Base-by-base conservation (phyloP, 2,329 filamentous ascomycete species). In the Alternaria ventricosa region DNA sequence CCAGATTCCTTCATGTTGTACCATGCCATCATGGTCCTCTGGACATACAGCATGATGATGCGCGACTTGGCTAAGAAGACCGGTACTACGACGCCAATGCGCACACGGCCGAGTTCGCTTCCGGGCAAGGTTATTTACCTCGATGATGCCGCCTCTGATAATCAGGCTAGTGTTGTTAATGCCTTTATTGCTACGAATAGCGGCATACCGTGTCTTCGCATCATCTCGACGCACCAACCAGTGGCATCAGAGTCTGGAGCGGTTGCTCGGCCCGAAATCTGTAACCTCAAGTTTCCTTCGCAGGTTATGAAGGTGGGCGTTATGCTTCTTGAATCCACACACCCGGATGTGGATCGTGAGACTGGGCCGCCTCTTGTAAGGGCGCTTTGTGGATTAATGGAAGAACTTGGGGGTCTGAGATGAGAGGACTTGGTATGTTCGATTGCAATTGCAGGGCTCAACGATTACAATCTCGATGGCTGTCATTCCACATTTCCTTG, bases 11-110 rank as follows among this genome's bases (percentile, higher is more conserved):
- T 71, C 58, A 64, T 70, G 30, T 45, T 71, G 5, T 70, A 72
- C 15, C 70, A 73, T 66, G 18, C 57, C 2, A 60, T 60, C 5
- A 72, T 73, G 71, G 70, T 73, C 5, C 58, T 73, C 3, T 73
- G 71, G 71, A 70, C 70, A 28, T 73, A 71, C 45, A 72, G 68
- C 46, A 73, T 73, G 70, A 64, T 73, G 50, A 60, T 60, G 6
- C 47, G 61, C 36, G 68, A 72, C 15, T 64, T 59, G 12, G 70
- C 65, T 1, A 64, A 55, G 23, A 71, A 66, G 46, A 71, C 65
- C 3, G 65, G 36, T 1, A 13, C 23, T 10, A 46, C 23, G 20
- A 60, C 57, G 15, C 49, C 57, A n/a, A 41, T 41, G 36, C 36
- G 36, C 6, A 54, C 25, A 20, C 47, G 53, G 33, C 5, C n/a